These are phyloP conservation scores for Termitomyces sp. DNA, from an alignment of 768 basidiomycete species.

Conservation along the genomic window DNA sequence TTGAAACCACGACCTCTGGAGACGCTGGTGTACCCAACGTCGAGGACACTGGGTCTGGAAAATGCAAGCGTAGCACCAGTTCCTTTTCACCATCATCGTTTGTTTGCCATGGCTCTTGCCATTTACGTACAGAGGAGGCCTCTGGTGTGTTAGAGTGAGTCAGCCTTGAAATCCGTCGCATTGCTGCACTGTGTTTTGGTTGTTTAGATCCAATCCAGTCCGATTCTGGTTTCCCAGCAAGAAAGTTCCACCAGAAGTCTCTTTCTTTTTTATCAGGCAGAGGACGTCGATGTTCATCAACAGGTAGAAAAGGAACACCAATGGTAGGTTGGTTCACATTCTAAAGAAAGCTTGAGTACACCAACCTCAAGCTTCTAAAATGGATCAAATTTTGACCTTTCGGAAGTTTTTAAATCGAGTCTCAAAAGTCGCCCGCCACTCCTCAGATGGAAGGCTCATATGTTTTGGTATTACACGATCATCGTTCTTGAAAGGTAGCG, in stretches of 20 bases:
- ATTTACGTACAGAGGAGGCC: conserved; percentile 2
- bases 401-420: conserved; percentile 61
- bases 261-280: conserved; percentile 71
- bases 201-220: conserved; percentile 59
- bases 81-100: conserved; percentile 41
- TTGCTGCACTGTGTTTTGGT: conserved; percentile 23
- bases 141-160: conserved; percentile 28
- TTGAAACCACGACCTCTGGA: conserved; percentile 12
- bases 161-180: conserved; percentile 13
- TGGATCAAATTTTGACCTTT: conserved; percentile 35
- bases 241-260: conserved; percentile 76
- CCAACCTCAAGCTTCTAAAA: not conserved
- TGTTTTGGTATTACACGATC: conserved; percentile 19
- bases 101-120: conserved; percentile 24
- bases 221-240: conserved; percentile 61
- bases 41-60: conserved; percentile 33
- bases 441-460: conserved; percentile 49
- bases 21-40: conserved; percentile 33
- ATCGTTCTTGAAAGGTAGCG: conserved; percentile 12
- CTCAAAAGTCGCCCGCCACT: conserved; percentile 61
- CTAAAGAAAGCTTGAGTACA: conserved; percentile 28
- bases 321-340: conserved; percentile 63
- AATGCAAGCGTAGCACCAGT: conserved; percentile 24
- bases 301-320: conserved; percentile 29
- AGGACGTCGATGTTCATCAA: conserved; percentile 23